phyloP scores from a whole-genome alignment of 345 rosid species.

The Camelina neglecta region DNA sequence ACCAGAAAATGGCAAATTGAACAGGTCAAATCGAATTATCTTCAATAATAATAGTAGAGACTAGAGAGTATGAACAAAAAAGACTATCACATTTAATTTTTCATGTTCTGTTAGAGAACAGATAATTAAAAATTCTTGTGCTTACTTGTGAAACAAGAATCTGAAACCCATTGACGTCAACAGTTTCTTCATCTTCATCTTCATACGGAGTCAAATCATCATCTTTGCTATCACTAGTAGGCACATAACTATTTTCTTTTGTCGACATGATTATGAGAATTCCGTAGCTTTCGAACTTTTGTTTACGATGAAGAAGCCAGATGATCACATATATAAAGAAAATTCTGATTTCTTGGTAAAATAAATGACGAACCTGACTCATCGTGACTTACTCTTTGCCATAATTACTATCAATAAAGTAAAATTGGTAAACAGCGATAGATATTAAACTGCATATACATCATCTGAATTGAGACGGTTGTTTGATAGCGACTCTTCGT shows the following conservation, averaged over 20 bases:
- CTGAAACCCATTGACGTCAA: conserved; percentile 1
- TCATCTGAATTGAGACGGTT: neutral
- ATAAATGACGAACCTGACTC: neutral
- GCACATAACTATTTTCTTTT: neutral
- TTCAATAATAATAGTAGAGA: neutral
- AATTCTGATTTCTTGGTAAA: neutral
- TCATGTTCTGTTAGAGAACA: neutral
- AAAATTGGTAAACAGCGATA: neutral
- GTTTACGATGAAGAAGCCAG: neutral
- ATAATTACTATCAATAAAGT: neutral
- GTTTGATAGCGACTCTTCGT: neutral
- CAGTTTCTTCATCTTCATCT: neutral
- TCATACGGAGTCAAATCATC: too few species aligned
- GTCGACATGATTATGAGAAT: neutral
- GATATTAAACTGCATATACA: neutral
- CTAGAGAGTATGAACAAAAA: neutral
- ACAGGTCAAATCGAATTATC: neutral
- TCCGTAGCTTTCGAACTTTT: neutral
- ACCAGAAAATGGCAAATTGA: neutral
- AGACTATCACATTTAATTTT: neutral
- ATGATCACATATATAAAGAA: neutral
- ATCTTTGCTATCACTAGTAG: neutral
- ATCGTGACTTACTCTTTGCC: neutral
- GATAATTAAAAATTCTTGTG: neutral
- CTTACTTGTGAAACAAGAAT: conserved; percentile 9